Evolutionary conservation across 1,284 basidiomycete species (phyloP), one percentile per base, ranked within the genome.

Genomic region (Trichosporon faecale): DNA sequence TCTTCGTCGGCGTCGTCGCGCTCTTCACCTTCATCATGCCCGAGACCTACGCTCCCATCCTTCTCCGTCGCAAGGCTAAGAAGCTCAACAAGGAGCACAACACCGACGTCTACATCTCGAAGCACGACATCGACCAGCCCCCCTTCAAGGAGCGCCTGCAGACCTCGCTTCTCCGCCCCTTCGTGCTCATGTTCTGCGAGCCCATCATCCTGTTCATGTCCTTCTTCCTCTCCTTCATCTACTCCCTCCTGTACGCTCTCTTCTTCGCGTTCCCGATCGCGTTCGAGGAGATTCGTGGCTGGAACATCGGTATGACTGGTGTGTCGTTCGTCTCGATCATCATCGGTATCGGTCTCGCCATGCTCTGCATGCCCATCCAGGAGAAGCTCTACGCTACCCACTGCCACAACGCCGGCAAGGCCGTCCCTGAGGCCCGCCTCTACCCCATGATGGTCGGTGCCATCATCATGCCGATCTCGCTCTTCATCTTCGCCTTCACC

Each of bases 181-280:
- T 85, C 75, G 71, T 78, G 37, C 75, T 85, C 37, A 82, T 85
- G 72, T 78, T 83, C 73, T 76, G 75, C 33, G 85, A 86, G 75
- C 77, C 80, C 1, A 84, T 85, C 72, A 79, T 85, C n/a, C 71
- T 85, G 35, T 81, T 81, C 73, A 82, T 86, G 74, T 83, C 82
- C 1, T 73, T 86, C 66, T 86, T 85, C 78, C 76, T 85, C 4
- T 80, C 80, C 8, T 85, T 86, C 74, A 79, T 86, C 64, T 86
- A 86, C 76, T 75, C 78, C 66, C 74, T 82, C 9, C 76, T 83
- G 2, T 82, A 82, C 76, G 75, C 76, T 27, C 76, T 77, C 61
- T 83, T 83, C 78, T 81, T 82, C 37, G 80, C 80, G 18, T 81
- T 81, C 74, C 81, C 81, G 3, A 77, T 81, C 66, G 78, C 78